Evolutionary conservation across 176 grass and related monocot genomes (phyloP).

Genomic region (Tillandsia leiboldiana): DNA sequence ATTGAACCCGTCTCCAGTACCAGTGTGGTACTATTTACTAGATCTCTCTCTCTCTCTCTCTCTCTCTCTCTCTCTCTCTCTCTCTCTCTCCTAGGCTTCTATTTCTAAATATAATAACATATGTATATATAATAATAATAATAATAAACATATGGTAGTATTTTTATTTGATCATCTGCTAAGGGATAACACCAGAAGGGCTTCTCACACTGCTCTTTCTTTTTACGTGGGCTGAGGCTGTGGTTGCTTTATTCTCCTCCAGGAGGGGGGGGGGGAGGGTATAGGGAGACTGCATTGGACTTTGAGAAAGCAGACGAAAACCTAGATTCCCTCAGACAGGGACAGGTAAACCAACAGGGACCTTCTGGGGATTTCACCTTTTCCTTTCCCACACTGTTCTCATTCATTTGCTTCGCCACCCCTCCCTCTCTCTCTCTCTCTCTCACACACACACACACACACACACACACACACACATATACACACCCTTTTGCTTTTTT

Average conservation of each 20-base stretch:
- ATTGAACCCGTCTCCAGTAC: slow-evolving; percentile 24
- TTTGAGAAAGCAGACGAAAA: slow-evolving; percentile 80
- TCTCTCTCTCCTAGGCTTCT: not conserved
- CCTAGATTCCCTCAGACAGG: slow-evolving; percentile 55
- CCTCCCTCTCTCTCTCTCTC: not conserved
- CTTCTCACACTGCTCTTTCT: slow-evolving; percentile 43
- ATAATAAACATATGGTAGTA: not conserved
- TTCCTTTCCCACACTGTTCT: slow-evolving; percentile 18
- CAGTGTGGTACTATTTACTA: not conserved
- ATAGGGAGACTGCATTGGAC: slow-evolving; percentile 53
- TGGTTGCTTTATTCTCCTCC: slow-evolving; percentile 47
- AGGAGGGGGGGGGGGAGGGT: slow-evolving; percentile 12
- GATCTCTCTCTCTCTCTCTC: not conserved
- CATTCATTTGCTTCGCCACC: slow-evolving; percentile 1
- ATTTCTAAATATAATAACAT: not conserved
- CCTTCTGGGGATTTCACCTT: slow-evolving; percentile 20
- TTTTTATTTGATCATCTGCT: no score
- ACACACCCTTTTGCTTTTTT: slow-evolving; percentile 2
- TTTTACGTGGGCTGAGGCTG: slow-evolving; percentile 22
- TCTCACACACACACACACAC: not conserved
- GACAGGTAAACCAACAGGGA: slow-evolving; percentile 24
- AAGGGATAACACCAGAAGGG: not conserved
- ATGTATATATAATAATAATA: not conserved
- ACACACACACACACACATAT: no score
- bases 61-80: slow-evolving; percentile 3